Evolutionary conservation across 805 yeast species (phyloP).

Genomic region (Ogataea methanolica): DNA sequence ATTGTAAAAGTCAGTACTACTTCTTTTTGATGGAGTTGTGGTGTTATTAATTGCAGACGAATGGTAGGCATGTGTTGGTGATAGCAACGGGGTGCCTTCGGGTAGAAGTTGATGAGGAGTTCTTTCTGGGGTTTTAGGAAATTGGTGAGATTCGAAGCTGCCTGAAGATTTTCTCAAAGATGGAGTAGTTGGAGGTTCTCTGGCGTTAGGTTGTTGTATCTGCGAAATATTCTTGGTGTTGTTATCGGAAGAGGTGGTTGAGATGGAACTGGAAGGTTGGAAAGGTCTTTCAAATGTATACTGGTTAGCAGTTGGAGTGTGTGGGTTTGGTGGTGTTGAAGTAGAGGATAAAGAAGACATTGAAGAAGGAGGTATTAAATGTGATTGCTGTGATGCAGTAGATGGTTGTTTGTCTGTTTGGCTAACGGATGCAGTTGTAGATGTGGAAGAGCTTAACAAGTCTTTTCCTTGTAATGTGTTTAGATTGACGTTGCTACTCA

Average conservation of each 20-base stretch:
- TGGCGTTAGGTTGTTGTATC: conserved; percentile 1
- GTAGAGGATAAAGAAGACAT: not conserved
- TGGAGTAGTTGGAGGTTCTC: conserved; percentile 23
- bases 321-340: not conserved
- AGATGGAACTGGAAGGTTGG: no score
- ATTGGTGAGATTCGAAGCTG: conserved; percentile 15
- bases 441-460: no score
- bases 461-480: no score
- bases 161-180: conserved; percentile 18
- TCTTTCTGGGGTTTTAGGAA: conserved; percentile 29
- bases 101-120: conserved; percentile 23
- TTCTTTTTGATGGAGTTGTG: conserved; percentile 28
- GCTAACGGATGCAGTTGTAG: no score
- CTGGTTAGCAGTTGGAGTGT: not conserved
- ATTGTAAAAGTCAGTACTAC: conserved; percentile 31
- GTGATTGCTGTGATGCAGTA: not conserved
- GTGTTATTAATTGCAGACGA: conserved; percentile 1
- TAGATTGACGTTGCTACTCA: no score
- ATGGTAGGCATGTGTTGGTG: conserved; percentile 26
- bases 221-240: not conserved
- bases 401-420: not conserved
- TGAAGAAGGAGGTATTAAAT: not conserved
- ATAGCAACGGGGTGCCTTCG: conserved; percentile 30
- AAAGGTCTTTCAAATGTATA: not conserved
- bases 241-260: no score